A percentile compares a stretch with the other conserved stretches of the same genome.
Conservation (phyloP, 208 protist genomes). For the Acanthamoeba lenticulata region DNA sequence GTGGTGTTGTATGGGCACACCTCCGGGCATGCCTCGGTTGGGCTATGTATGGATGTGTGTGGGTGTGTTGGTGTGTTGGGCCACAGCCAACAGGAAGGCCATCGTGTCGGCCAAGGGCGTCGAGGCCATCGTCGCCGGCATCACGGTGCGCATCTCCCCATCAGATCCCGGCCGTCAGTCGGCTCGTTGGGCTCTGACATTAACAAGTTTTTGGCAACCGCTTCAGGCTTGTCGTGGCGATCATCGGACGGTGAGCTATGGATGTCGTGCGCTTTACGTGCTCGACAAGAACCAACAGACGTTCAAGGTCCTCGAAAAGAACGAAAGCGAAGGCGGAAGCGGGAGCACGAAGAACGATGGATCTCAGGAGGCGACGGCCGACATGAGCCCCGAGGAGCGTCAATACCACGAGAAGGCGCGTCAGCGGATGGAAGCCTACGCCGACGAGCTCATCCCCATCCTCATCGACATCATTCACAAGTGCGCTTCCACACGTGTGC, state of each 20-base stretch:
- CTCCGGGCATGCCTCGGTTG: no score
- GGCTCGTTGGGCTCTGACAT: background rate
- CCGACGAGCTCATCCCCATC: constrained; percentile 26
- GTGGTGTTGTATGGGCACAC: no score
- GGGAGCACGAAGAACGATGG: background rate
- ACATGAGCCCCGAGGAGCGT: background rate
- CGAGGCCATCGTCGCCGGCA: background rate
- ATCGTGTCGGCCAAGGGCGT: constrained; percentile 37
- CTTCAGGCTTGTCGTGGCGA: constrained; percentile 17
- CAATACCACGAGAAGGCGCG: background rate
- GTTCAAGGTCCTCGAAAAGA: constrained; percentile 33
- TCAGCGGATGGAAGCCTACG: constrained; percentile 31
- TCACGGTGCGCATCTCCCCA: background rate
- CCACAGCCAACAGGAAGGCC: constrained; percentile 31
- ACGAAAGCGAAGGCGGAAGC: constrained; percentile 27
- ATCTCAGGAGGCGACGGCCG: background rate
- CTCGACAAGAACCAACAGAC: constrained; percentile 41
- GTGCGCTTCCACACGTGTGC: background rate
- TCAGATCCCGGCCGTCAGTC: background rate
- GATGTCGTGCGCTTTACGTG: constrained; percentile 62
- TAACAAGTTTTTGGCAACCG: background rate
- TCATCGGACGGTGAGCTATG: constrained; percentile 54
- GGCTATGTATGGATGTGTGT: no score
- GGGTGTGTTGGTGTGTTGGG: no score
- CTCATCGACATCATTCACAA: constrained; percentile 46